A percentile compares a stretch with the other conserved stretches of the same genome.
These are phyloP conservation scores for Leptodermis oblonga DNA, from an alignment of 257 asterid species.

Conservation along the genomic window DNA sequence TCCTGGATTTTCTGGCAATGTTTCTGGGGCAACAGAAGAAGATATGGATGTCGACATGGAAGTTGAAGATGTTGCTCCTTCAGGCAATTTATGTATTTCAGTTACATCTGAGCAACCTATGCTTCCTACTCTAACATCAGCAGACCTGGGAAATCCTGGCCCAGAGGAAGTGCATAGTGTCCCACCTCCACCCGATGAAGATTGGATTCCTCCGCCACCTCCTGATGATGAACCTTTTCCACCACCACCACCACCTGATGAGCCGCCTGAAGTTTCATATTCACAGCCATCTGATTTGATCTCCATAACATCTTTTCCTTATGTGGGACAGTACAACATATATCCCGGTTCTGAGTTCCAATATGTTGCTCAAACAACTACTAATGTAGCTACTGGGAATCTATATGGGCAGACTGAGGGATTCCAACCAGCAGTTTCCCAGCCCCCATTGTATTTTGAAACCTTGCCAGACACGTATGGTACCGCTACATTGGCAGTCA, in stretches of 20 bases:
- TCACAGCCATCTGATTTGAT: slow-evolving; percentile 45
- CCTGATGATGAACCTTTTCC: slow-evolving; percentile 84
- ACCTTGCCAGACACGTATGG: slow-evolving; percentile 41
- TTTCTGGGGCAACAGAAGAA: slow-evolving; percentile 40
- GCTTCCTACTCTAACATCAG: slow-evolving; percentile 17
- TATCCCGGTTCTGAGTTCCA: slow-evolving; percentile 54
- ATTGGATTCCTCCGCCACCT: slow-evolving; percentile 90
- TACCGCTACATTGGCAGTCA: slow-evolving; percentile 46
- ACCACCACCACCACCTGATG: slow-evolving; percentile 95
- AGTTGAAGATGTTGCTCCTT: slow-evolving; percentile 68
- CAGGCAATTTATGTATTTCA: slow-evolving; percentile 25
- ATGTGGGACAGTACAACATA: slow-evolving; percentile 42
- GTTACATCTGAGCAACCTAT: slow-evolving; percentile 31
- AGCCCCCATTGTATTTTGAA: slow-evolving; percentile 60
- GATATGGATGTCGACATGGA: slow-evolving; percentile 99
- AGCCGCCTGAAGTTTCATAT: slow-evolving; percentile 55
- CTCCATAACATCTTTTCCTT: slow-evolving; percentile 47
- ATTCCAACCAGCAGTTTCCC: slow-evolving; percentile 46
- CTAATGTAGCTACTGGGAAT: slow-evolving; percentile 36
- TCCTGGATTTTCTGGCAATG: slow-evolving; percentile 17
- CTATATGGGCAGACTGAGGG: slow-evolving; percentile 49
- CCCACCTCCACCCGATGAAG: slow-evolving; percentile 52
- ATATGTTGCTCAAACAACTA: slow-evolving; percentile 55
- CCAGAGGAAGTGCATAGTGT: slow-evolving; percentile 21
- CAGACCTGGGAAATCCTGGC: slow-evolving; percentile 24